Evolutionary conservation across 768 basidiomycete genomes (phyloP), one percentile per base, ranked within the genome.

Genomic region (Mycena sanguinolenta): DNA sequence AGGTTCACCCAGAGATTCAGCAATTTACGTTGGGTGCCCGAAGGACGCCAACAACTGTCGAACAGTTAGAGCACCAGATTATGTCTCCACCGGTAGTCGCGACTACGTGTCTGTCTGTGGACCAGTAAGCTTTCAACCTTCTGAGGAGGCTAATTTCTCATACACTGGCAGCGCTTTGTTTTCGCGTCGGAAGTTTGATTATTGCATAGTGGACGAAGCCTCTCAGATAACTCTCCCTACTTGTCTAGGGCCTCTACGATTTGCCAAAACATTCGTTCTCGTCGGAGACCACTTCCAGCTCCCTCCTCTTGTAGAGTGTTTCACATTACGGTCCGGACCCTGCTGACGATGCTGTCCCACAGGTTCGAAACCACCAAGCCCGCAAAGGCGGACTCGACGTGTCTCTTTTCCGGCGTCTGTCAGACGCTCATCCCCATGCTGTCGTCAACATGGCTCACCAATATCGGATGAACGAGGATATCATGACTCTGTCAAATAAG

Each of bases 241-340:
- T 0, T 98, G 96, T 75, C 84, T 99, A 1, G 98, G 98, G 7
- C 98, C 98, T 0, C 83, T 99, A 4, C 90, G 96, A 1, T 95
- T 92, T 75, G 96, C 97, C 2, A 88, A 96, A 59, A 95, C 87
- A 49, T 99, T 98, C 73, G 89, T 99, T 6, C 91, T 99, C 16
- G 97, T 99, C 21, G 98, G 98, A 9, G 98, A 99, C 77, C 98
- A 99, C 81, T 95, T 93, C 82, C 98, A 99, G 76, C 89, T 99
- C 2, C 97, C 97, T 13, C 98, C 98, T 0, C 87, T 99, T 46
- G 97, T 97, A 74, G 66, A 87, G 74, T 2, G 25, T 36, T 62
- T 57, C 12, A 8, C n/a, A 21, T 38, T 23, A 13, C 54, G 23
- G 30, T 46, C 19, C 14, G 14, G 58, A 25, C 25, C 16, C 17